Evolutionary conservation across 2,329 filamentous ascomycete species (phyloP).

Genomic region (Pyrenochaeta sp.): DNA sequence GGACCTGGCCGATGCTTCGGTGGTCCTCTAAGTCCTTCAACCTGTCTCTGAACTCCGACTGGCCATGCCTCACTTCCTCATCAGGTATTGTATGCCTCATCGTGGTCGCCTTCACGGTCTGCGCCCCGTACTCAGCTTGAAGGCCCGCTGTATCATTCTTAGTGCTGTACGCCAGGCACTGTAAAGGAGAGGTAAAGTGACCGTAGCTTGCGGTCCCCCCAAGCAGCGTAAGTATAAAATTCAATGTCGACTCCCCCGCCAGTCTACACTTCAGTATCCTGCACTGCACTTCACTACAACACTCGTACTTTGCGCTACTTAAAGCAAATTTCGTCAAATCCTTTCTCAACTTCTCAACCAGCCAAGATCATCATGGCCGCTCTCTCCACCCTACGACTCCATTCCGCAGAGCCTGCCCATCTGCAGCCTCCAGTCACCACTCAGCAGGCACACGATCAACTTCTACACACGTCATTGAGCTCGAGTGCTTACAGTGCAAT

Average conservation of each 20-base stretch:
- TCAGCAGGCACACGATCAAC: not conserved
- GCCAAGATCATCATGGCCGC: not conserved
- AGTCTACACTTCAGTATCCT: not conserved
- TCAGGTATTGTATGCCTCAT: conserved; percentile 4
- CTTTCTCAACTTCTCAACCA: not conserved
- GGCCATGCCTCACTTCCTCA: not conserved
- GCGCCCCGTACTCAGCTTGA: not conserved
- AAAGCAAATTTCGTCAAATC: not conserved
- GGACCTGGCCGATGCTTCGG: not conserved
- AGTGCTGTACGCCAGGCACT: not conserved
- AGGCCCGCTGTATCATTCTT: not conserved
- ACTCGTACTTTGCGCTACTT: not conserved
- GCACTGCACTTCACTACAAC: not conserved
- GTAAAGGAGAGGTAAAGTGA: not conserved
- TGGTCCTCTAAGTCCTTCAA: not conserved
- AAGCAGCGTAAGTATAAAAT: not conserved
- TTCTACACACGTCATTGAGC: not conserved
- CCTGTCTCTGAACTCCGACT: not conserved
- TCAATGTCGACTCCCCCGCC: not conserved
- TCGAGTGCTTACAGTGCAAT: not conserved
- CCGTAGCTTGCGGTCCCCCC: not conserved
- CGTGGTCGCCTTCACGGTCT: not conserved
- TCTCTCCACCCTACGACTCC: not conserved
- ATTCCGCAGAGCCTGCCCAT: not conserved
- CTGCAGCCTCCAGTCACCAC: not conserved